phyloP scores from a whole-genome alignment of 306 rosid genomes.

The Inga laurina region DNA sequence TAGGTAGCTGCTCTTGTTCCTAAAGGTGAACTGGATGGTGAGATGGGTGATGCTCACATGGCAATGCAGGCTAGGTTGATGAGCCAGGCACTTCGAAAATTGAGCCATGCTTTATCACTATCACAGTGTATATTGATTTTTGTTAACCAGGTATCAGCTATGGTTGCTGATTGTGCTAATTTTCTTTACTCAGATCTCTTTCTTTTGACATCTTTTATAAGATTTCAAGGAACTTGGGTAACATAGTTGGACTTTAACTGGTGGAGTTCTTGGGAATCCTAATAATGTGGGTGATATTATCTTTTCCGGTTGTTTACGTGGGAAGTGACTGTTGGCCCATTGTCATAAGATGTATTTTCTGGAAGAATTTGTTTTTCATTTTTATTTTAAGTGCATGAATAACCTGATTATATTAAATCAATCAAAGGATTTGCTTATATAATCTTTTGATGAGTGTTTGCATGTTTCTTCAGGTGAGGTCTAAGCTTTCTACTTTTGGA shows the following conservation, averaged over 20 bases:
- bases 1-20: conserved; percentile 99
- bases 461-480: conserved; percentile 60
- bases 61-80: conserved; percentile 97
- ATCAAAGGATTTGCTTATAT: neutral
- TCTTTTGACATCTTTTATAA: neutral
- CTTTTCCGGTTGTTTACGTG: conserved; percentile 1
- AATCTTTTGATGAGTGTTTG: conserved; percentile 2
- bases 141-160: conserved; percentile 77
- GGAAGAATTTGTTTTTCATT: neutral
- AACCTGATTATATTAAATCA: conserved; percentile 20
- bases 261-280: conserved; percentile 3
- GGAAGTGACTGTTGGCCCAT: neutral
- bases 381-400: conserved; percentile 1
- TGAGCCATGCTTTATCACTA: conserved; percentile 84
- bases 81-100: conserved; percentile 94
- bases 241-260: neutral
- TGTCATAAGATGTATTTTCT: neutral
- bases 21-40: conserved; percentile 93
- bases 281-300: conserved; percentile 17
- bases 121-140: conserved; percentile 76
- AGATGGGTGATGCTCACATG: conserved; percentile 93
- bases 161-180: conserved; percentile 17
- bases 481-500: conserved; percentile 85
- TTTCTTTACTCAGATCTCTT: neutral
- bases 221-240: conserved; percentile 15